Conservation (phyloP, 225 moss, liverwort and hornwort genomes). For the Straminergon stramineum region DNA sequence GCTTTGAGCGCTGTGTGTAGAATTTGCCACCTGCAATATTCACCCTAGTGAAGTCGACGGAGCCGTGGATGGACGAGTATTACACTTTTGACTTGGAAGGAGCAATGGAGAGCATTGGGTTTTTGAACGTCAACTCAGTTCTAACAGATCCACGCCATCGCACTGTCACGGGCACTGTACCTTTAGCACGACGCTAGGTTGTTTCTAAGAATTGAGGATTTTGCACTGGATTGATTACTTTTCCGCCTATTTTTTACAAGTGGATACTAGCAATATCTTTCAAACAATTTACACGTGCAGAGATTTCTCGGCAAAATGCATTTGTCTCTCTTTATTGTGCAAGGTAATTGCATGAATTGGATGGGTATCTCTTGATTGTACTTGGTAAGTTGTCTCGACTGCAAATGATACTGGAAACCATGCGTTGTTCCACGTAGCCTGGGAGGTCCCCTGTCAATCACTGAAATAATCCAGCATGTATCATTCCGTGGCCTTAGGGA, state of each 20-base stretch:
- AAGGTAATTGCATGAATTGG: neutral
- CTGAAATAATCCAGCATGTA: neutral
- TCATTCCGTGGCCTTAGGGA: neutral
- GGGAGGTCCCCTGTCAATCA: neutral
- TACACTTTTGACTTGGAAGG: slow-evolving; percentile 59
- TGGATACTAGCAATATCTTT: neutral
- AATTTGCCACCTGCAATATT: slow-evolving; percentile 66
- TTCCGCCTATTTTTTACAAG: neutral
- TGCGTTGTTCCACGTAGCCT: neutral
- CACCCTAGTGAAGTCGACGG: slow-evolving; percentile 76
- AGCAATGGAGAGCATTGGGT: slow-evolving; percentile 58
- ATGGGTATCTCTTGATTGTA: neutral
- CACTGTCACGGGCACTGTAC: slow-evolving; percentile 72
- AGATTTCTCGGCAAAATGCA: neutral
- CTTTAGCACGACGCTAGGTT: neutral
- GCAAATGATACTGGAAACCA: neutral
- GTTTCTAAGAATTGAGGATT: neutral
- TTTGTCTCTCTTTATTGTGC: neutral
- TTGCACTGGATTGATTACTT: neutral
- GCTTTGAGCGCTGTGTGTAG: slow-evolving; percentile 27
- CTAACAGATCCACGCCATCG: slow-evolving; percentile 76
- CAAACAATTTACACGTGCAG: neutral
- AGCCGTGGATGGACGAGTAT: slow-evolving; percentile 88
- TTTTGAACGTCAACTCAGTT: slow-evolving; percentile 33
- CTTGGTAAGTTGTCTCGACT: neutral